Evolutionary conservation across 768 basidiomycete genomes (phyloP).

Genomic region (Cubamyces sp.): DNA sequence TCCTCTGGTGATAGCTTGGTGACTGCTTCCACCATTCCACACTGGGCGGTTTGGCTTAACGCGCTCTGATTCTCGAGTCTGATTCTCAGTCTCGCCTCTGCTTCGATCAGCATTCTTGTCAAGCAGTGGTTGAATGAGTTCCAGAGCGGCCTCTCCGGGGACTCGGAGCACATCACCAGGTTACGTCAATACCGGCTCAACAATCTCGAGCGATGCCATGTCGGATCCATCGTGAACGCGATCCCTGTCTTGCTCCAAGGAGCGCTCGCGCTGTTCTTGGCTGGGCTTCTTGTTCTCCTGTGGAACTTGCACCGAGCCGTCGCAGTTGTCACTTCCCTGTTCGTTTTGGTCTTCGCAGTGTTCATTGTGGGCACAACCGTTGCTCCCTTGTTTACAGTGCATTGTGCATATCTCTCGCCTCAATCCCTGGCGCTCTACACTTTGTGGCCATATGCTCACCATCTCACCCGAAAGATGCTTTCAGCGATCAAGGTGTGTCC

Average conservation of each 20-base stretch:
- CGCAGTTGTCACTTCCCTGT: not conserved
- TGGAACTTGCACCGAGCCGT: slow-evolving; percentile 20
- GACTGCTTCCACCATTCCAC: not conserved
- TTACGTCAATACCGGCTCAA: slow-evolving; percentile 27
- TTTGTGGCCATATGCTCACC: no score
- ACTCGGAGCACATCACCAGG: slow-evolving; percentile 3
- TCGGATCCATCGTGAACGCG: slow-evolving; percentile 14
- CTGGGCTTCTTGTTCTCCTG: slow-evolving; percentile 24
- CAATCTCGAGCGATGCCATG: slow-evolving; percentile 22
- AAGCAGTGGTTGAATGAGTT: slow-evolving; percentile 35
- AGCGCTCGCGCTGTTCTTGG: slow-evolving; percentile 27
- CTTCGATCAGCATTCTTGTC: slow-evolving; percentile 33
- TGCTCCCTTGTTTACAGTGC: not conserved
- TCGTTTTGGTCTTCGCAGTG: not conserved
- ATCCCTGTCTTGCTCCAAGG: slow-evolving; percentile 29
- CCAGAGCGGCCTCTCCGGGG: not conserved
- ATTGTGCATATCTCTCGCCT: slow-evolving; percentile 12
- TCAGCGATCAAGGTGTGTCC: no score
- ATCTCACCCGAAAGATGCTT: no score
- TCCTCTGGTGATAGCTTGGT: not conserved
- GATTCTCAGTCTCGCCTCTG: slow-evolving; percentile 29
- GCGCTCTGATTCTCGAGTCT: slow-evolving; percentile 33
- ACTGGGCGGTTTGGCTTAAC: slow-evolving; percentile 27
- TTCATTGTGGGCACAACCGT: not conserved
- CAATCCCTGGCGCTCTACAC: not conserved